Conservation (phyloP, 139 green algal species). For the Chlorella sp. region DNA sequence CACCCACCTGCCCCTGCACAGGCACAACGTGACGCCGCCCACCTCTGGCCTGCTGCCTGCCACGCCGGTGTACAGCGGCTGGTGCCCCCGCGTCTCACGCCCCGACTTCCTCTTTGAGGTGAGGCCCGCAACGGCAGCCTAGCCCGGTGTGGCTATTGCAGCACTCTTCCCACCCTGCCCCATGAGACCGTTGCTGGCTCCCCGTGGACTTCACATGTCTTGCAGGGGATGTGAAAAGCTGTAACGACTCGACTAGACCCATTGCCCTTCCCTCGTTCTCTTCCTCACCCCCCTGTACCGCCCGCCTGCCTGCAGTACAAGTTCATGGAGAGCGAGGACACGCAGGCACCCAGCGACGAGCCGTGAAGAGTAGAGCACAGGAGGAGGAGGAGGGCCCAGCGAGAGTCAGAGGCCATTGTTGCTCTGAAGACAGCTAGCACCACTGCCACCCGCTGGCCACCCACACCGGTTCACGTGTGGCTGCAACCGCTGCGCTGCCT, state of each 20-base stretch:
- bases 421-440: too few relatives aligned
- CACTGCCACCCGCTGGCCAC: too few relatives aligned
- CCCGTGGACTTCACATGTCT: too few relatives aligned
- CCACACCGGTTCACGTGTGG: too few relatives aligned
- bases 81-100: constrained; percentile 33
- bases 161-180: not conserved
- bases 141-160: not conserved
- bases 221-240: too few relatives aligned
- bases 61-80: constrained; percentile 10
- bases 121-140: not conserved
- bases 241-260: too few relatives aligned
- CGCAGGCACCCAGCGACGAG: constrained; percentile 12
- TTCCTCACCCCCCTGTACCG: not conserved
- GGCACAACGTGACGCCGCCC: constrained; percentile 26
- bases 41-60: not conserved
- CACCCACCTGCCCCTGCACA: not conserved
- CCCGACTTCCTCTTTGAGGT: constrained; percentile 32
- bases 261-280: not conserved
- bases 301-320: not conserved
- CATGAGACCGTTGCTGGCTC: too few relatives aligned
- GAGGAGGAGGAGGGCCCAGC: too few relatives aligned
- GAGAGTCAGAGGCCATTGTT: too few relatives aligned
- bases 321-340: constrained; percentile 28
- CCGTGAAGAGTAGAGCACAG: too few relatives aligned
- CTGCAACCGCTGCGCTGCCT: too few relatives aligned